Conservation (phyloP, 192 early-diverging fungal genomes). For the Linnemannia zychae region DNA sequence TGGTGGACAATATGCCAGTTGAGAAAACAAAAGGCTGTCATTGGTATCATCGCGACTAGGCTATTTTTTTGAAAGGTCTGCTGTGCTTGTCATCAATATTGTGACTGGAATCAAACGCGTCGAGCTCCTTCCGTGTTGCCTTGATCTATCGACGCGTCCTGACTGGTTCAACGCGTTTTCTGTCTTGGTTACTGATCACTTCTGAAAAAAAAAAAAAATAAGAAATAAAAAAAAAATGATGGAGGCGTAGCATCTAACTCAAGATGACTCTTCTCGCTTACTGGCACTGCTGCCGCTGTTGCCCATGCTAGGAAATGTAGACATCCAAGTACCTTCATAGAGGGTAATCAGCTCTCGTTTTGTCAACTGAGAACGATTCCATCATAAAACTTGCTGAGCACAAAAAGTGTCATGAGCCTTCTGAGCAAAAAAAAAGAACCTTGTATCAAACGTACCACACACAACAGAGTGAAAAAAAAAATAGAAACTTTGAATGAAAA, state of each 20-base stretch:
- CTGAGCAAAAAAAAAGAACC: not conserved
- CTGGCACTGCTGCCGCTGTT: not conserved
- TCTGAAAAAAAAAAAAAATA: too few species aligned
- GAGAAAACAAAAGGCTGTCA: too few species aligned
- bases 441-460: not conserved
- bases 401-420: not conserved
- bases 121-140: not conserved
- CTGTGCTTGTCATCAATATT: not conserved
- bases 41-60: too few species aligned
- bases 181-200: not conserved
- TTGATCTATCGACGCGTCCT: not conserved
- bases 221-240: too few species aligned
- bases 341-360: not conserved
- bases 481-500: not conserved
- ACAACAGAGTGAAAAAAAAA: not conserved
- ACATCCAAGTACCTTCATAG: not conserved
- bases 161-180: not conserved
- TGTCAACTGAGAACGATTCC: not conserved
- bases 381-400: not conserved
- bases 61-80: too few species aligned
- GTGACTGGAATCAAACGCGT: not conserved
- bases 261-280: not conserved
- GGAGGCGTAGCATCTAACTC: not conserved
- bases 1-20: too few species aligned
- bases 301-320: not conserved